phyloP scores from a whole-genome alignment of 2,329 filamentous ascomycete genomes.

The Trichoderma atroviride region DNA sequence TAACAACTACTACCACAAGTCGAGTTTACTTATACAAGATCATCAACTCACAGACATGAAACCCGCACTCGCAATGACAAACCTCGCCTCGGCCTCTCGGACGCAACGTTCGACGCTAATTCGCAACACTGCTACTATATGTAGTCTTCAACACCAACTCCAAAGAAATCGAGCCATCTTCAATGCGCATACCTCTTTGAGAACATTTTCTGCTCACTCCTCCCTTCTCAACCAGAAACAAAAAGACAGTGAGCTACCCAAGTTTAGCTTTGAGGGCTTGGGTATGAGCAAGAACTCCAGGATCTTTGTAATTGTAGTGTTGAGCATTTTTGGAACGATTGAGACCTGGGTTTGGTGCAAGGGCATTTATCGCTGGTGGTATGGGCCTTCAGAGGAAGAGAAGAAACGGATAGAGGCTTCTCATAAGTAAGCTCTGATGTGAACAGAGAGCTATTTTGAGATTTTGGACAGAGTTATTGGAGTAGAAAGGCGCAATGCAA shows the following conservation, averaged over 20 bases:
- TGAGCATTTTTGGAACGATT: constrained; percentile 39
- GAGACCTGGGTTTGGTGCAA: constrained; percentile 41
- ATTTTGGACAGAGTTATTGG: neutral
- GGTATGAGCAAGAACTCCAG: constrained; percentile 38
- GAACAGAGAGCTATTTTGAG: neutral
- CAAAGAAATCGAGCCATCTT: neutral
- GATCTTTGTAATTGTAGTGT: constrained; percentile 32
- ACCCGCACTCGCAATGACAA: neutral
- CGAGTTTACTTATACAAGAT: neutral
- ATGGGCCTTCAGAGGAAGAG: neutral
- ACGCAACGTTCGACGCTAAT: neutral
- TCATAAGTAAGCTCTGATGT: neutral
- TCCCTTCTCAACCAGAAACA: neutral
- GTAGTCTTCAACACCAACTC: neutral
- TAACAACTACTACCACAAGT: neutral
- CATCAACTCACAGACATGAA: neutral
- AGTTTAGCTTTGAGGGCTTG: constrained; percentile 32
- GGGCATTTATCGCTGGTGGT: constrained; percentile 35
- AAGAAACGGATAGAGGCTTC: neutral
- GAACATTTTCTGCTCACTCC: neutral
- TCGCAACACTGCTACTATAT: neutral
- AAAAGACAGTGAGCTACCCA: constrained; percentile 6
- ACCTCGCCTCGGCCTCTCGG: neutral
- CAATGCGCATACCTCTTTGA: neutral
- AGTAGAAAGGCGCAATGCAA: neutral